Evolutionary conservation across 805 yeast species (phyloP).

Genomic region (Naumovozyma dairenensis): DNA sequence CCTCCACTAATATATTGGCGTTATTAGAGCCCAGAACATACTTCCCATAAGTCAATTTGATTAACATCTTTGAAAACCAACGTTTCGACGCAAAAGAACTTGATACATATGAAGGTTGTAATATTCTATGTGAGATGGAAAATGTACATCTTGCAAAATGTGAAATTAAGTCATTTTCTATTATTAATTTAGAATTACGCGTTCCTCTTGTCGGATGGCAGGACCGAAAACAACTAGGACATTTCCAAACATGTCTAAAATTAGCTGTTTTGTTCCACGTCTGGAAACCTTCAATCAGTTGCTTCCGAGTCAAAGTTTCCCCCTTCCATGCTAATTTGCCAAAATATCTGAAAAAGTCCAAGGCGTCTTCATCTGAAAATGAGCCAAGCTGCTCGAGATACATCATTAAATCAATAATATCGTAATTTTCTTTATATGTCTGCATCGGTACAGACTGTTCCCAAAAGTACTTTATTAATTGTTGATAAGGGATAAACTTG

Average conservation of each 20-base stretch:
- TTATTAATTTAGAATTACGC: slow-evolving; percentile 19
- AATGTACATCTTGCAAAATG: slow-evolving; percentile 84
- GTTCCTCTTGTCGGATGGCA: slow-evolving; percentile 42
- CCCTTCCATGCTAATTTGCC: slow-evolving; percentile 45
- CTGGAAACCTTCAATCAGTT: slow-evolving; percentile 41
- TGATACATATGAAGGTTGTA: slow-evolving; percentile 64
- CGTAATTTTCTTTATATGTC: slow-evolving; percentile 34
- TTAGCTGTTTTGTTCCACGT: slow-evolving; percentile 25
- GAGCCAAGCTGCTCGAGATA: slow-evolving; percentile 44
- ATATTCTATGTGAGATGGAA: slow-evolving; percentile 52
- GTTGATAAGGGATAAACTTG: slow-evolving; percentile 56
- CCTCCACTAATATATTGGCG: slow-evolving; percentile 91
- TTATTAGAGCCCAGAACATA: slow-evolving; percentile 80
- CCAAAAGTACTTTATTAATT: slow-evolving; percentile 64
- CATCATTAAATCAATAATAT: slow-evolving; percentile 48
- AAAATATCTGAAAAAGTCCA: slow-evolving; percentile 39
- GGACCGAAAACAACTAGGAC: slow-evolving; percentile 72
- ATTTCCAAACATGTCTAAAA: slow-evolving; percentile 46
- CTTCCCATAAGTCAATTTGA: slow-evolving; percentile 81
- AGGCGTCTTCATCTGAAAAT: slow-evolving; percentile 46
- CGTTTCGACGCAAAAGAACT: slow-evolving; percentile 74
- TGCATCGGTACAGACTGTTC: slow-evolving; percentile 39
- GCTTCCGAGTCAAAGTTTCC: slow-evolving; percentile 36
- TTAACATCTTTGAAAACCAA: slow-evolving; percentile 78
- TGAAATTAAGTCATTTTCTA: slow-evolving; percentile 57